A percentile compares a stretch with the other conserved stretches of the same genome.
phyloP scores from a whole-genome alignment of 805 yeast genomes.

The Ascoidea tarda region DNA sequence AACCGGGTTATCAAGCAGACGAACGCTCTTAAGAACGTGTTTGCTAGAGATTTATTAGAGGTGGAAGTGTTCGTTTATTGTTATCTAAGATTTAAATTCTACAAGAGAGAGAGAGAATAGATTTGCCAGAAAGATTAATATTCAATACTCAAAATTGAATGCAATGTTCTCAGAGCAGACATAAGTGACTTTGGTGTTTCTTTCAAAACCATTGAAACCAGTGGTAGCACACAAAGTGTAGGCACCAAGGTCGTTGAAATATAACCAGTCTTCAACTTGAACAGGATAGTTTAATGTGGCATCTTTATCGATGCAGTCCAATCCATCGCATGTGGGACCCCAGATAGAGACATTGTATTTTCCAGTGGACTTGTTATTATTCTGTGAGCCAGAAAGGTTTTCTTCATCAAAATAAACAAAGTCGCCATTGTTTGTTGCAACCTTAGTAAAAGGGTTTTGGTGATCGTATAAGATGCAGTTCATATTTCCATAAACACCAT shows the following conservation, averaged over 20 bases:
- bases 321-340: slow-evolving; percentile 99
- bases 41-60: too few species aligned
- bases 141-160: too few species aligned
- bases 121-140: too few species aligned
- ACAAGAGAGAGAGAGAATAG: too few species aligned
- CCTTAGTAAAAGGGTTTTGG: slow-evolving; percentile 60
- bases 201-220: slow-evolving; percentile 77
- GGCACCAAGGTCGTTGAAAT: slow-evolving; percentile 76
- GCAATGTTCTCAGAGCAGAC: slow-evolving; percentile 30
- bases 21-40: too few species aligned
- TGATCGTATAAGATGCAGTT: slow-evolving; percentile 91
- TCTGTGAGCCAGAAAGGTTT: slow-evolving; percentile 15
- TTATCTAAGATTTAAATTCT: too few species aligned
- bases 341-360: slow-evolving; percentile 48
- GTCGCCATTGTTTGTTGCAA: slow-evolving; percentile 39
- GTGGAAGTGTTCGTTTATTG: too few species aligned
- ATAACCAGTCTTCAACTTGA: slow-evolving; percentile 84
- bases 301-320: slow-evolving; percentile 61
- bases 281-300: slow-evolving; percentile 44
- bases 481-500: slow-evolving; percentile 92
- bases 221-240: slow-evolving; percentile 91
- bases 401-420: slow-evolving; percentile 22
- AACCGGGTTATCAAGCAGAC: too few species aligned
- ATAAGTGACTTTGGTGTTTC: slow-evolving; percentile 44
- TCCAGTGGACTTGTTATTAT: background rate